Conservation (phyloP, 345 rosid genomes). For the Linum trigynum region DNA sequence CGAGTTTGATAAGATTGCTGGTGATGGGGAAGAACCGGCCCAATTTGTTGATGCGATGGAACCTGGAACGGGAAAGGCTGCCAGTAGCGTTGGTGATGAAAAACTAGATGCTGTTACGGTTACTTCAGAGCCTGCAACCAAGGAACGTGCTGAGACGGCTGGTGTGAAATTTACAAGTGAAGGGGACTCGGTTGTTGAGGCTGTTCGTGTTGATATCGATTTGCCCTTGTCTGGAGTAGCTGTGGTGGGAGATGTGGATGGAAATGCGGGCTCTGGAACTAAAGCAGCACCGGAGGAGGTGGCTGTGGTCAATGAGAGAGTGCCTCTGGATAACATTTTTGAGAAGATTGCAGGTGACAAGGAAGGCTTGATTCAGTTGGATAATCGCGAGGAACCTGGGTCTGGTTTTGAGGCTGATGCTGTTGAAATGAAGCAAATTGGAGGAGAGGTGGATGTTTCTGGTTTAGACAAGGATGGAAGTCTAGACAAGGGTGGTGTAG, state of each 20-base stretch:
- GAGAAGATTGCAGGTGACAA: no score
- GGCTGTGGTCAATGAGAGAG: not conserved
- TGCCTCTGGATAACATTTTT: not conserved
- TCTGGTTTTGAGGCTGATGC: no score
- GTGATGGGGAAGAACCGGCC: slow-evolving; percentile 17
- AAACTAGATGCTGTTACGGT: not conserved
- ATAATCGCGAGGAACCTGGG: not conserved
- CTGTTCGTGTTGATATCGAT: no score
- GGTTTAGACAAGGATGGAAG: not conserved
- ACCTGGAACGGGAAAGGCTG: slow-evolving; percentile 6
- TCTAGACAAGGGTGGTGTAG: not conserved
- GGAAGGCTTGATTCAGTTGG: no score
- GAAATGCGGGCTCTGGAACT: slow-evolving; percentile 15
- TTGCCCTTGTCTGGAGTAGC: no score
- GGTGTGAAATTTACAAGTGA: no score
- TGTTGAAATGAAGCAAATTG: no score
- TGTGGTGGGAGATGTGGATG: not conserved
- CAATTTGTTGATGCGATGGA: slow-evolving; percentile 22
- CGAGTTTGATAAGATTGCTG: slow-evolving; percentile 34
- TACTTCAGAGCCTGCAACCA: no score
- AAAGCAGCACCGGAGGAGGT: not conserved
- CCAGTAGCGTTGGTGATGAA: slow-evolving; percentile 8
- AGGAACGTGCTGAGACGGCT: no score
- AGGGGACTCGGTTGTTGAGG: no score
- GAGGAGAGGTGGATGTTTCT: no score